Conservation (phyloP, 192 early-diverging fungal species). For the Geranomyces michiganensis region DNA sequence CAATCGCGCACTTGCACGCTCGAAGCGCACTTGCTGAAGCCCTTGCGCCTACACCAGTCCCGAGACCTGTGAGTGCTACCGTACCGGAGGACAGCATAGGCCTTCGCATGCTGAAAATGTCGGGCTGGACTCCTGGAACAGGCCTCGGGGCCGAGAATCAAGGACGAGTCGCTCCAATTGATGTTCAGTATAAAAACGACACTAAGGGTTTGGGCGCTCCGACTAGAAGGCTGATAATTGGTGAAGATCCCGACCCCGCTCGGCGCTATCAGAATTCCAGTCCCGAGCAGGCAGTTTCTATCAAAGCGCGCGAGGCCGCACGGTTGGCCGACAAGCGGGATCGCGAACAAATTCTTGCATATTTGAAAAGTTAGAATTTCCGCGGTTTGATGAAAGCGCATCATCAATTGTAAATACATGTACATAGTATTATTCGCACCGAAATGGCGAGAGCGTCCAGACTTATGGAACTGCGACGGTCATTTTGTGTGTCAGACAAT, state of each 20-base stretch:
- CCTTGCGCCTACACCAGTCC: background rate
- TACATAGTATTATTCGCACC: too few relatives aligned
- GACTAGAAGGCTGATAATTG: background rate
- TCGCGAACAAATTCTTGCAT: background rate
- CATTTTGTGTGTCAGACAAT: too few relatives aligned
- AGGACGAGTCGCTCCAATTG: slow-evolving; percentile 29
- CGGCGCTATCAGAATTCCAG: too few relatives aligned
- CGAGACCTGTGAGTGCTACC: background rate
- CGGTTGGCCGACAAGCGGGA: background rate
- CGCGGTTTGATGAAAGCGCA: too few relatives aligned
- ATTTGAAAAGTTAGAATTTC: slow-evolving; percentile 5
- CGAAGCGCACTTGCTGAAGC: background rate
- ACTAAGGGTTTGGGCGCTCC: background rate
- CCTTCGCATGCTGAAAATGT: slow-evolving; percentile 26
- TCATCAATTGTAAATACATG: too few relatives aligned
- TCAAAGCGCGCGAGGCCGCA: background rate
- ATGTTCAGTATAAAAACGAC: background rate
- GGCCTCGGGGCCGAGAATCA: slow-evolving; percentile 25
- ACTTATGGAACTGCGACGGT: too few relatives aligned
- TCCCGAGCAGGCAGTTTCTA: background rate
- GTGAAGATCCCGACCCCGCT: background rate
- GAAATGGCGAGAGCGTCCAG: too few relatives aligned
- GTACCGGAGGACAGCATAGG: slow-evolving; percentile 22
- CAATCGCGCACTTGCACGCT: background rate
- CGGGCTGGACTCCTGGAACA: slow-evolving; percentile 35